Evolutionary conservation across 495 filamentous ascomycete genomes (phyloP), one percentile per base, ranked within the genome.

Genomic region (Tuber umbilicatum): DNA sequence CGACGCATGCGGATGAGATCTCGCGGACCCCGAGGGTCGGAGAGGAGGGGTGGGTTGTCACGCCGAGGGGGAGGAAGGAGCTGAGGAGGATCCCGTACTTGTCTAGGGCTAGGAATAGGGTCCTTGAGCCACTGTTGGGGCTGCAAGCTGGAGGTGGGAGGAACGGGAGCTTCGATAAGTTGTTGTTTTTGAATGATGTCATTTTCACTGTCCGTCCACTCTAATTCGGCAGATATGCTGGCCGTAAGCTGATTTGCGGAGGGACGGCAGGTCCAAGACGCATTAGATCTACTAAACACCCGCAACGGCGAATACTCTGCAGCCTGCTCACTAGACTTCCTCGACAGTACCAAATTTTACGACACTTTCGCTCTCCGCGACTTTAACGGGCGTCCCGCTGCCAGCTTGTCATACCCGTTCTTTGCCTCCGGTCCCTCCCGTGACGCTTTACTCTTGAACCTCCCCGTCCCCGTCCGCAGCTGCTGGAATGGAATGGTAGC

Each of bases 301-400:
- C 89, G 90, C 73, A 83, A 88, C 38, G 91, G 91, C 39, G 79
- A 88, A 41, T 97, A 94, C 76, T 92, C 91, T 5, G 92, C 93
- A 1, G 92, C 91, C 23, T 97, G 93, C 83, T 88, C 91, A 0
- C 84, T 96, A 74, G 93, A 97, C 81, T 95, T 93, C 79, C 84
- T 83, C 71, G 87, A 87, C 42, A 89, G 91, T 0, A 90, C 91
- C 4, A 47, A 78, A 5, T 94, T 90, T 84, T 94, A 95, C 83
- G 93, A 96, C 80, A 94, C 92, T 2, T 95, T 96, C 81, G 93
- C 93, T 31, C 86, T 94, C 9, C 90, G 93, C 3, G 93, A 96
- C 81, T 83, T 84, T 12, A 76, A 85, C 4, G 93, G 93, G 68
- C 82, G 88, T 72, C 88, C 90, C 73, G 84, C 87, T 23, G 83